Conservation (phyloP, 306 rosid species). For the Sesbania bispinosa region DNA sequence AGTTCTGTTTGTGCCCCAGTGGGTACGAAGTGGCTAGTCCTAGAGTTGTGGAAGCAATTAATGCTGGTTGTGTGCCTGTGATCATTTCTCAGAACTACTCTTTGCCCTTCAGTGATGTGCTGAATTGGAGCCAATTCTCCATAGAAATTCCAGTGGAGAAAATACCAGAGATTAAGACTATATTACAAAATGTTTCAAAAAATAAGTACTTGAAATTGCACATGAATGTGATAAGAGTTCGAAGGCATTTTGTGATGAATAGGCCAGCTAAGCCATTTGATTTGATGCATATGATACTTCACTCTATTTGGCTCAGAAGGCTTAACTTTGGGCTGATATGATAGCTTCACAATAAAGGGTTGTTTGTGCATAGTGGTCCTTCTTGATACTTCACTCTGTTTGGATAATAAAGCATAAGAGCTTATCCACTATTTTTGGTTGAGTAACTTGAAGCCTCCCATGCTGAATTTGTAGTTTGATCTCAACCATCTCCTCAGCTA, state of each 20-base stretch:
- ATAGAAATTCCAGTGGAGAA: constrained; percentile 36
- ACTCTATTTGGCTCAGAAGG: constrained; percentile 62
- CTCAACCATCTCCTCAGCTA: background rate
- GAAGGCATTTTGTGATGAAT: constrained; percentile 51
- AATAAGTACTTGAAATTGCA: constrained; percentile 41
- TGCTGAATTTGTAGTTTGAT: background rate
- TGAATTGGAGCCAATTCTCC: constrained; percentile 56
- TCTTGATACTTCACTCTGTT: background rate
- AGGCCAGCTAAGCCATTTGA: constrained; percentile 59
- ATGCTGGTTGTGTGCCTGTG: constrained; percentile 59
- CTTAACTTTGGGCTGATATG: constrained; percentile 22
- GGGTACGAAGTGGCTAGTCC: constrained; percentile 80
- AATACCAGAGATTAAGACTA: constrained; percentile 50
- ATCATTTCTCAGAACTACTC: constrained; percentile 45
- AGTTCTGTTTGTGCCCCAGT: constrained; percentile 71
- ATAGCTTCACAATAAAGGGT: background rate
- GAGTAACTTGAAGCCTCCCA: background rate
- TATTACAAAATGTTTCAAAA: constrained; percentile 35
- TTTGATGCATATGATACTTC: constrained; percentile 59
- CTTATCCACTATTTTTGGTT: background rate
- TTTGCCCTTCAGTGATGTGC: constrained; percentile 57
- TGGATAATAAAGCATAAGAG: background rate
- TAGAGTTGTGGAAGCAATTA: constrained; percentile 57
- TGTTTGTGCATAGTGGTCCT: background rate
- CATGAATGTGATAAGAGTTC: constrained; percentile 31